A percentile compares a stretch with the other conserved stretches of the same genome.
Conservation (phyloP, 768 basidiomycete genomes). For the Pulveroboletus frians region DNA sequence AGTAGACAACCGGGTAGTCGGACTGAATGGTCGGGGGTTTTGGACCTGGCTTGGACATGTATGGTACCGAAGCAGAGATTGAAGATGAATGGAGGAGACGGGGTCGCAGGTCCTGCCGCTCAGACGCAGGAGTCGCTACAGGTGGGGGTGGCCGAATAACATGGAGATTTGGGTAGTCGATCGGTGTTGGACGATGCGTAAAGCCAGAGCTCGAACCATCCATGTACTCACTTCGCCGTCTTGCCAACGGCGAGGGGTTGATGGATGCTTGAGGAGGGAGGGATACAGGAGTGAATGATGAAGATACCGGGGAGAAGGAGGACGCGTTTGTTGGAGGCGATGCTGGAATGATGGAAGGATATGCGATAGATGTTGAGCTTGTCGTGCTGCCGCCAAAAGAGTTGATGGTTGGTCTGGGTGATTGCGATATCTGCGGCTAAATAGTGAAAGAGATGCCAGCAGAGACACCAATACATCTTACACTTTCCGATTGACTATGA, state of each 20-base stretch:
- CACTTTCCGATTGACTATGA: conserved; percentile 47
- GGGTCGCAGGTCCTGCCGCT: conserved; percentile 72
- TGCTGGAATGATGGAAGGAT: conserved; percentile 43
- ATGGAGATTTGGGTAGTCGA: conserved; percentile 79
- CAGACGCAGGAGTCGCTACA: conserved; percentile 62
- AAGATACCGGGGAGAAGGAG: conserved; percentile 37
- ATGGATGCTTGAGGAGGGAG: conserved; percentile 84
- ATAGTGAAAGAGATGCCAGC: conserved; percentile 12
- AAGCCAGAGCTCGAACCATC: conserved; percentile 61
- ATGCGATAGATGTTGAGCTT: conserved; percentile 44
- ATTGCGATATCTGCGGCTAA: conserved; percentile 32
- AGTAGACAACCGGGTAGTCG: conserved; percentile 81
- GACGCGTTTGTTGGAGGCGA: conserved; percentile 36
- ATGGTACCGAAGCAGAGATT: conserved; percentile 25
- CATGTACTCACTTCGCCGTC: conserved; percentile 71
- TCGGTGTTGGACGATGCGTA: conserved; percentile 40
- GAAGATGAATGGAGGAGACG: conserved; percentile 39
- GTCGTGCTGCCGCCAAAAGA: conserved; percentile 36
- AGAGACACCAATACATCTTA: conserved; percentile 25
- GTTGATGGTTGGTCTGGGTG: conserved; percentile 31
- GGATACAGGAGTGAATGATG: conserved; percentile 39
- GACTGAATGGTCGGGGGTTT: conserved; percentile 62
- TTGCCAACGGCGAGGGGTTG: conserved; percentile 68
- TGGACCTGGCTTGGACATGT: conserved; percentile 34
- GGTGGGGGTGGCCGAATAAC: conserved; percentile 75